phyloP scores from a whole-genome alignment of 2,329 filamentous ascomycete species.

The Dactylellina cionopaga region DNA sequence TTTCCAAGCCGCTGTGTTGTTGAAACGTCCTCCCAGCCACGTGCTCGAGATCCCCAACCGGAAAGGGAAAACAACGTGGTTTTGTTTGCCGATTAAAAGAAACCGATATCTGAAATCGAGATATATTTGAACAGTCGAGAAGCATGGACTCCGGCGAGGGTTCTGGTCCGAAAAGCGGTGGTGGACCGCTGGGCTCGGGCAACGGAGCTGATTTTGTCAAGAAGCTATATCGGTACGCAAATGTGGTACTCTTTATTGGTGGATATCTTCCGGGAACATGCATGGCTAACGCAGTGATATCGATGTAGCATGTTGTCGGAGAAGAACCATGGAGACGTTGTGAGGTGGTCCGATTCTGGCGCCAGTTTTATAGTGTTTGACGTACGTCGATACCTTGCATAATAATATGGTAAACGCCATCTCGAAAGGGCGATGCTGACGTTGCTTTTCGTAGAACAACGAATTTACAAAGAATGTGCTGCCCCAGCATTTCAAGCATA shows the following conservation, averaged over 20 bases:
- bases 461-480: constrained; percentile 98
- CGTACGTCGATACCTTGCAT: constrained; percentile 66
- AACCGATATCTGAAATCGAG: not conserved
- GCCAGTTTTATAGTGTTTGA: constrained; percentile 97
- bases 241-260: not conserved
- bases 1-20: no score
- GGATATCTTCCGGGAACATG: not conserved
- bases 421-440: no score
- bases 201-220: constrained; percentile 51
- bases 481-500: constrained; percentile 98
- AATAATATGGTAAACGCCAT: constrained; percentile 16
- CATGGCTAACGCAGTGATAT: not conserved
- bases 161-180: constrained; percentile 15
- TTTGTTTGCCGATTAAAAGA: not conserved
- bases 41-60: no score
- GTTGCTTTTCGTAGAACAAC: constrained; percentile 77
- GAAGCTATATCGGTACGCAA: constrained; percentile 49
- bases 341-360: constrained; percentile 92
- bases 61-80: not conserved
- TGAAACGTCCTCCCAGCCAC: no score
- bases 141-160: constrained; percentile 31
- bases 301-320: constrained; percentile 92
- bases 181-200: constrained; percentile 8
- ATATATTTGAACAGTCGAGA: not conserved
- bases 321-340: constrained; percentile 88